Evolutionary conservation across 176 grass and related monocot genomes (phyloP), one percentile per base, ranked within the genome.

Genomic region (Eleusine coracana): DNA sequence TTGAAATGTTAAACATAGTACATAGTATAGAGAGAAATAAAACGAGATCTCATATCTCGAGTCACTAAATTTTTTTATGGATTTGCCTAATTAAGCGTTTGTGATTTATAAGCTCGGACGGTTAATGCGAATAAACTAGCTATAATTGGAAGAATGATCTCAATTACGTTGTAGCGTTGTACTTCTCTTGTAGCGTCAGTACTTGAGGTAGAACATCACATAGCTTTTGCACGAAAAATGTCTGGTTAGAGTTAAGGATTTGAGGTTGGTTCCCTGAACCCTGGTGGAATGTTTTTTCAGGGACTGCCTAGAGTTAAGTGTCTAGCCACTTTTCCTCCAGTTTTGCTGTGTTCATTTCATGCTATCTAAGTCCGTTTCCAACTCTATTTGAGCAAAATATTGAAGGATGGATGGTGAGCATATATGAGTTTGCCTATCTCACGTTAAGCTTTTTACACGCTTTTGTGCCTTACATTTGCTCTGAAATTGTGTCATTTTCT

Each of bases 1-100:
- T 64, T 83, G 1, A 66, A 20, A 12, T n/a, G 3, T 14, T 23
- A 39, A 39, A 8, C 51, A 4, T 16, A 3, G n/a, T 16, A 5
- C 0, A 21, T 34, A 34, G 31, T 34, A 34, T 34, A 34, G 31
- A 34, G 45, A 27, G 5, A 1, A 20, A 20, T 20, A 20, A 56
- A 5, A 20, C 59, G n/a, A 13, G 29, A 17, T 61, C 10, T 65
- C 40, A 76, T 55, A 85, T 85, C 42, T n/a, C 52, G 23, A 42
- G 41, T 16, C 48, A 85, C 68, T 23, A 34, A 34, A 34, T 34
- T 34, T 34, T 34, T 34, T 34, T 34, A 34, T 34, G 31, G 31
- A 34, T 59, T 51, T n/a, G 49, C 29, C 10, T 74, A n/a, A 20
- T 61, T 11, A 1, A 76, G 7, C 51, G 46, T 66, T 58, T 69